Base-by-base conservation (phyloP, 2,329 filamentous ascomycete species). In the Diplodia sapinea region DNA sequence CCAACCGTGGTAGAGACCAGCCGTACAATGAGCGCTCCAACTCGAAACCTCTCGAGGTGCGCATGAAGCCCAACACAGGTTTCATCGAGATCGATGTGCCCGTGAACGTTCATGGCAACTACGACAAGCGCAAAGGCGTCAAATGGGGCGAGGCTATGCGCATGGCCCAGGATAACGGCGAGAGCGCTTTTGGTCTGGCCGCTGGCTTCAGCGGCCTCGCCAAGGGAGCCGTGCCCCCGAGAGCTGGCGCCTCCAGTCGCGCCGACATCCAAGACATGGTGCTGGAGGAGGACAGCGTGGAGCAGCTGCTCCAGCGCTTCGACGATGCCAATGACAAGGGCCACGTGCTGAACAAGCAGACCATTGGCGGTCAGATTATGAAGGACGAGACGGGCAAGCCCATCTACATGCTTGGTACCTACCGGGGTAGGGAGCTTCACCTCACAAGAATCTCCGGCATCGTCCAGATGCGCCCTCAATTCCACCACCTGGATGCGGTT, bases 1-100 rank as follows among this genome's bases (percentile, higher is more conserved):
- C 94, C 31, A 94, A 94, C 80, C 91, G 92, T 70, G 84, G 84
- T 49, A 83, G 87, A 68, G 83, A 86, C 50, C 85, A 89, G 70
- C 84, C 87, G 6, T 90, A 91, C 79, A 86, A 86, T 66, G 84
- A 87, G 26, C 76, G 80, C 13, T 79, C 82, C 64, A 80, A 82
- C 17, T 83, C 86, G 36, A 83, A 85, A 66, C 91, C 94, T 12
- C 82, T 87, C 17, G 88, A 91, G 73, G 83, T 98, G 74, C 92
- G 94, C 72, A 82, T 97, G 77, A 99, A 98, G 82, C 86, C 89
- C 15, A 82, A 86, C 67, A 87, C 91, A 0, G 94, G 94, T 67
- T 91, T 97, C 81, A 84, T 97, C 67, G 95, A 99, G 80, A 84
- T 98, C 64, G 95, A 99, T 77, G 86, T 97, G n/a, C 92, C 93